Conservation (phyloP, 2,329 filamentous ascomycete species). For the Ophiocordyceps australis region DNA sequence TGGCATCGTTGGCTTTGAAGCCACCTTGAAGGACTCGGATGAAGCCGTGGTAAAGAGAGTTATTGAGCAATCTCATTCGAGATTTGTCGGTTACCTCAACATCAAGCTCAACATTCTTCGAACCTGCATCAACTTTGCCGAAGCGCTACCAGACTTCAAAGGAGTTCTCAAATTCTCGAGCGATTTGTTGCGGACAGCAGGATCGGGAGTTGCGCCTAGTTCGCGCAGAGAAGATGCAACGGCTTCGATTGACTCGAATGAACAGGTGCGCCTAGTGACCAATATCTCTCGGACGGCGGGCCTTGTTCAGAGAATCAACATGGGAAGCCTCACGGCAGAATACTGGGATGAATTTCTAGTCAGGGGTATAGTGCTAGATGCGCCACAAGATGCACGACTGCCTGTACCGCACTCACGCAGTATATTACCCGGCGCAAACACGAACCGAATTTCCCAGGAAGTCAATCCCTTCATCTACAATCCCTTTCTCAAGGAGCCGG, state of each 20-base stretch:
- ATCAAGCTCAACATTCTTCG: conserved; percentile 77
- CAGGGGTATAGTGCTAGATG: conserved; percentile 54
- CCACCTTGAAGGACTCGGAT: conserved; percentile 24
- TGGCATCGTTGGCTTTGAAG: conserved; percentile 37
- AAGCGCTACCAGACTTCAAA: conserved; percentile 80
- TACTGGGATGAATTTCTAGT: conserved; percentile 98
- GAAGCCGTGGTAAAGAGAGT: conserved; percentile 37
- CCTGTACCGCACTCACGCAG: conserved; percentile 48
- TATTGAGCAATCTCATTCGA: conserved; percentile 33
- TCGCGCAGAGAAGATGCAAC: conserved; percentile 49
- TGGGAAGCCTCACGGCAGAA: conserved; percentile 53
- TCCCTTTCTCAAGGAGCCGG: conserved; percentile 58
- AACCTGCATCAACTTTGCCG: conserved; percentile 84
- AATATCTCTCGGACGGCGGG: conserved; percentile 74
- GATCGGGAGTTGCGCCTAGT: conserved; percentile 60
- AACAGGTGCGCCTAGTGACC: conserved; percentile 67
- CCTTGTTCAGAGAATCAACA: conserved; percentile 58
- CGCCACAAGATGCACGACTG: conserved; percentile 36
- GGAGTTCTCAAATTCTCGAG: conserved; percentile 81
- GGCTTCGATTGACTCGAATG: conserved; percentile 57
- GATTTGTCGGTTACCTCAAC: conserved; percentile 59
- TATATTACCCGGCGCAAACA: conserved; percentile 29
- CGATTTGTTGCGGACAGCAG: conserved; percentile 65
- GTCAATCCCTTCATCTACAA: conserved; percentile 90
- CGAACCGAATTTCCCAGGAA: conserved; percentile 35